Evolutionary conservation across 176 grass and related monocot species (phyloP).

Genomic region (Miscanthus lutarioriparius): DNA sequence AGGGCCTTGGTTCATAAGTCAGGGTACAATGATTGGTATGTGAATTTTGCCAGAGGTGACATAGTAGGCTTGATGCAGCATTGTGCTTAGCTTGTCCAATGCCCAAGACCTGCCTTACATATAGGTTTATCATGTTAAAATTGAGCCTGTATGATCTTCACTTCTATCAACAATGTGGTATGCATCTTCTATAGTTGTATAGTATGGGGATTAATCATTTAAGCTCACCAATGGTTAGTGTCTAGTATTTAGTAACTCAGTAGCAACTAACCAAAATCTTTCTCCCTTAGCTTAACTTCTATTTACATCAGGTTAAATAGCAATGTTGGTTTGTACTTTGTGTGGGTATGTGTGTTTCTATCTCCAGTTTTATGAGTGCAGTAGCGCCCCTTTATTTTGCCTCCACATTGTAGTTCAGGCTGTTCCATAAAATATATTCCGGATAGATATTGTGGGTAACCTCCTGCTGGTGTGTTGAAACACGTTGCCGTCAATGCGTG

Average conservation of each 20-base stretch:
- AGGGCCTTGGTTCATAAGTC: neutral
- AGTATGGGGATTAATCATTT: conserved; percentile 7
- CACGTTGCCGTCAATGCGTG: neutral
- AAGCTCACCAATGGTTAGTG: conserved; percentile 6
- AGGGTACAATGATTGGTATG: neutral
- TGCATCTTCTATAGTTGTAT: neutral
- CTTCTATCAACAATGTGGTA: neutral
- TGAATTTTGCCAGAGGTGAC: neutral
- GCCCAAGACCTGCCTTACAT: neutral
- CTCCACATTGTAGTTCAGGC: neutral
- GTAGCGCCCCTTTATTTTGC: conserved; percentile 4
- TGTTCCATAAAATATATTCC: conserved; percentile 5
- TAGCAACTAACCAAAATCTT: conserved; percentile 10
- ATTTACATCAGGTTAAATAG: neutral
- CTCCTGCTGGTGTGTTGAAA: neutral
- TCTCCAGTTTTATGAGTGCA: neutral
- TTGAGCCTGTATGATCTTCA: neutral
- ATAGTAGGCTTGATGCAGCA: conserved; percentile 17
- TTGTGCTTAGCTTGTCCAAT: conserved; percentile 26
- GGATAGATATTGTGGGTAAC: neutral
- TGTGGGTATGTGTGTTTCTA: neutral
- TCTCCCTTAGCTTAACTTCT: neutral
- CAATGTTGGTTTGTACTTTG: neutral
- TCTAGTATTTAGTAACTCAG: neutral
- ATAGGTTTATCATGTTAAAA: neutral